Conservation (phyloP, 768 basidiomycete species). For the Daedaleopsis sinensis region DNA sequence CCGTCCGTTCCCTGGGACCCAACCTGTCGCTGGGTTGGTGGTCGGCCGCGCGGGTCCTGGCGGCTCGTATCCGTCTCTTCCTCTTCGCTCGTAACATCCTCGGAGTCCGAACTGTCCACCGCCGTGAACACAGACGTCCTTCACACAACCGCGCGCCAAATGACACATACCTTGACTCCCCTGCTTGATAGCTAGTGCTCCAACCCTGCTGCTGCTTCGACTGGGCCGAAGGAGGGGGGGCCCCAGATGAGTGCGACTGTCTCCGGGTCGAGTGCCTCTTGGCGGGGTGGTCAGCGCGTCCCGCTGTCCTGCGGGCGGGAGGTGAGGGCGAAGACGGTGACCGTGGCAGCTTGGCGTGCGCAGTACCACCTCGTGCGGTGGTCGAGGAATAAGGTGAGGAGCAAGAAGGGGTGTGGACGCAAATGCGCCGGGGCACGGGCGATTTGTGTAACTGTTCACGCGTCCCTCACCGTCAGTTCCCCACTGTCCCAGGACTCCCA, state of each 20-base stretch:
- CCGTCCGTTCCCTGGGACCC: slow-evolving; percentile 9
- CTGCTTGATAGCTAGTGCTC: slow-evolving; percentile 88
- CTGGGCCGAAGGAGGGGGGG: slow-evolving; percentile 29
- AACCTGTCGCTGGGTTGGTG: slow-evolving; percentile 16
- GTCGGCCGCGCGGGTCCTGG: slow-evolving; percentile 24
- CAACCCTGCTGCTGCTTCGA: slow-evolving; percentile 53
- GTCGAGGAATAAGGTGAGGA: neutral
- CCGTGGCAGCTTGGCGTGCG: slow-evolving; percentile 66
- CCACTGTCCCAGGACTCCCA: neutral
- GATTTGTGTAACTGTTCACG: neutral
- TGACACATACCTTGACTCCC: slow-evolving; percentile 69
- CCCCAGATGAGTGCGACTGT: slow-evolving; percentile 34
- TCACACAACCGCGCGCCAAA: neutral
- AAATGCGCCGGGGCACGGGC: neutral
- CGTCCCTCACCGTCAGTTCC: neutral
- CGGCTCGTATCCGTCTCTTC: slow-evolving; percentile 27
- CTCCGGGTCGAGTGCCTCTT: slow-evolving; percentile 41
- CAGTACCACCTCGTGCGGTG: slow-evolving; percentile 9
- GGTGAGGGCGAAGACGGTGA: slow-evolving; percentile 80
- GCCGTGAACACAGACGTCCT: neutral
- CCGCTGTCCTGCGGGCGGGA: slow-evolving; percentile 55
- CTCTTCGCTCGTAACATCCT: slow-evolving; percentile 23
- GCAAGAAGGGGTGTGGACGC: neutral
- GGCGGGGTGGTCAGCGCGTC: slow-evolving; percentile 50
- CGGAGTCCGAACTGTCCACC: slow-evolving; percentile 26